Evolutionary conservation across 2,329 filamentous ascomycete species (phyloP), one percentile per base, ranked within the genome.

Genomic region (Tympanopsis confertula): DNA sequence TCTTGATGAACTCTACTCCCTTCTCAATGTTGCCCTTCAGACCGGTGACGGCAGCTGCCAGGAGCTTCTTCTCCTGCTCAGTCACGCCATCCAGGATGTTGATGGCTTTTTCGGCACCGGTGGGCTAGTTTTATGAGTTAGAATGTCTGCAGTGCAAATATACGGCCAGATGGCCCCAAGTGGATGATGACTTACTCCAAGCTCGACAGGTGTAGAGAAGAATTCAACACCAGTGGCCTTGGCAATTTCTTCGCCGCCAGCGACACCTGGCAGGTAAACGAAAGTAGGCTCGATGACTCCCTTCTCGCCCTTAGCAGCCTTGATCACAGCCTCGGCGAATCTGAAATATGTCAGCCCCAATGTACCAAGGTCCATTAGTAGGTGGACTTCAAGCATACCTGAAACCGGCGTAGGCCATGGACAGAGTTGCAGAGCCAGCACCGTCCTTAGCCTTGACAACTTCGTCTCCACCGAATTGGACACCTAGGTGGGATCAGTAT

Each of bases 391-490:
- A 18, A 2, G 13, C 71, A 48, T 65, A 88, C 82, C 86, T 83
- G 78, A 80, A 96, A 49, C 91, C 91, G 49, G 91, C 91, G 59
- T 87, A 93, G 43, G 87, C 87, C 87, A 94, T 94, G 52, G 86
- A 94, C 39, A 94, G 74, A 42, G 87, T 94, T 48, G 87, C 87
- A 43, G 86, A 93, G 47, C 87, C 87, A 56, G 80, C 79, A 54
- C 87, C 87, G 48, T 91, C 84, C 77, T 94, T 94, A 58, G 87
- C 87, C 73, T 89, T 80, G 61, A 94, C 87, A 45, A 94, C 87
- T 69, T 94, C 87, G 51, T 98, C 91, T 71, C 91, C 91, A 59
- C 91, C 91, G 51, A 95, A 96, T 65, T 98, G 91, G 41, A 96
- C 85, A 68, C 91, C 30, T 33, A 17, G 10, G n/a, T n/a, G n/a